phyloP scores from a whole-genome alignment of 192 early-diverging fungal genomes.

The Entomortierella parvispora region DNA sequence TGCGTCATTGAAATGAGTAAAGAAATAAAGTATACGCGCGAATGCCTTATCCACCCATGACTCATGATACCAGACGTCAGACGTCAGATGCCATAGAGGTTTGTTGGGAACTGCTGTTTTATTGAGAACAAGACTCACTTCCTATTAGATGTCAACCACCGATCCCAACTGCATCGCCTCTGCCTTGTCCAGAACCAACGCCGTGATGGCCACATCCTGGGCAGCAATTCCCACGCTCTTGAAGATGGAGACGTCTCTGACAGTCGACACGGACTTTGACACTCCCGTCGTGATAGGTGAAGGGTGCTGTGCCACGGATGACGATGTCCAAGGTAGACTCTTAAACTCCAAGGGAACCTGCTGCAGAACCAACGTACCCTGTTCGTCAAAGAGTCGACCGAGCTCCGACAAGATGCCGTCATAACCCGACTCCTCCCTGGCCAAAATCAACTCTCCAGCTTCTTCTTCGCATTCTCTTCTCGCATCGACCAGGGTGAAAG shows the following conservation, averaged over 20 bases:
- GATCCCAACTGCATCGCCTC: slow-evolving; percentile 51
- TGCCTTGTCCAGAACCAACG: slow-evolving; percentile 51
- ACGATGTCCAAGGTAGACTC: not conserved
- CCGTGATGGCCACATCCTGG: slow-evolving; percentile 63
- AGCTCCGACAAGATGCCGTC: slow-evolving; percentile 28
- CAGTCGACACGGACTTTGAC: slow-evolving; percentile 1
- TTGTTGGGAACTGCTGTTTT: too few relatives aligned
- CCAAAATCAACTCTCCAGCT: slow-evolving; percentile 60
- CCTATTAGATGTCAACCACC: slow-evolving; percentile 41
- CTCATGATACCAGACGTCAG: too few relatives aligned
- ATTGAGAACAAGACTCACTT: too few relatives aligned
- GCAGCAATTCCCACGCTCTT: slow-evolving; percentile 67
- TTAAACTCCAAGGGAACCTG: slow-evolving; percentile 11
- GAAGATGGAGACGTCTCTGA: slow-evolving; percentile 56
- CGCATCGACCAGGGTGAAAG: slow-evolving; percentile 51
- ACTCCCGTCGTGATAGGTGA: not conserved
- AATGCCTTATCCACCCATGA: too few relatives aligned
- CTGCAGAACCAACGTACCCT: slow-evolving; percentile 7
- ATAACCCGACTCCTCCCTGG: slow-evolving; percentile 37
- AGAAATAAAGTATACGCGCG: too few relatives aligned
- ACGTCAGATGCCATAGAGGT: too few relatives aligned
- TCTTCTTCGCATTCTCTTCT: slow-evolving; percentile 55
- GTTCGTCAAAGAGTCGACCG: slow-evolving; percentile 20
- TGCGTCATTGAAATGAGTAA: too few relatives aligned
- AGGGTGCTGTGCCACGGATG: not conserved